Conservation (phyloP, 257 asterid species). For the Solanum stenotomum region DNA sequence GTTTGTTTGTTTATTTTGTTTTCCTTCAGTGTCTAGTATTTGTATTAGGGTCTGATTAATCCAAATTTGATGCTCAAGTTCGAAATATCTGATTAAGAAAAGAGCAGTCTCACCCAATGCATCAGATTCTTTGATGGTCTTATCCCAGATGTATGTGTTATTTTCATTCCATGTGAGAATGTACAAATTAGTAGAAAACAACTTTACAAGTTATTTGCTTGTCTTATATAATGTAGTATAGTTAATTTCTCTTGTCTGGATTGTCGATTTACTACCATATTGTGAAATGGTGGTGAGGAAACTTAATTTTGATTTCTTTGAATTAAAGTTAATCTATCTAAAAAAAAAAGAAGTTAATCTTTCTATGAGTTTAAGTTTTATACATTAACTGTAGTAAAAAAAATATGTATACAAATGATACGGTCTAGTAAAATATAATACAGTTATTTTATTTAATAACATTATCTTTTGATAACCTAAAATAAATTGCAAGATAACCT, state of each 20-base stretch:
- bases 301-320: neutral
- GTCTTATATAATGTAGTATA: neutral
- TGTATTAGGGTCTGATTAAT: neutral
- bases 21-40: neutral
- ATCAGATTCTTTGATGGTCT: neutral
- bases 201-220: neutral
- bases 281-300: neutral
- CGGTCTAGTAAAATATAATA: neutral
- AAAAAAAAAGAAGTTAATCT: neutral
- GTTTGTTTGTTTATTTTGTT: neutral
- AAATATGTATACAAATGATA: neutral
- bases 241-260: neutral
- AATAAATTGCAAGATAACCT: neutral
- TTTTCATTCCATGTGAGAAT: neutral
- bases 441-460: neutral
- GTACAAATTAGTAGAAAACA: neutral
- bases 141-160: neutral
- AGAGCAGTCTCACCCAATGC: neutral
- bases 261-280: neutral
- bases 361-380: neutral
- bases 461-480: neutral
- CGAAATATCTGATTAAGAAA: neutral
- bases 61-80: rapidly evolving
- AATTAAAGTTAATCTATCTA: neutral
- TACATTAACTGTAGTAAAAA: neutral